Conservation (phyloP, 495 filamentous ascomycete genomes). For the Cenococcum geophilum region DNA sequence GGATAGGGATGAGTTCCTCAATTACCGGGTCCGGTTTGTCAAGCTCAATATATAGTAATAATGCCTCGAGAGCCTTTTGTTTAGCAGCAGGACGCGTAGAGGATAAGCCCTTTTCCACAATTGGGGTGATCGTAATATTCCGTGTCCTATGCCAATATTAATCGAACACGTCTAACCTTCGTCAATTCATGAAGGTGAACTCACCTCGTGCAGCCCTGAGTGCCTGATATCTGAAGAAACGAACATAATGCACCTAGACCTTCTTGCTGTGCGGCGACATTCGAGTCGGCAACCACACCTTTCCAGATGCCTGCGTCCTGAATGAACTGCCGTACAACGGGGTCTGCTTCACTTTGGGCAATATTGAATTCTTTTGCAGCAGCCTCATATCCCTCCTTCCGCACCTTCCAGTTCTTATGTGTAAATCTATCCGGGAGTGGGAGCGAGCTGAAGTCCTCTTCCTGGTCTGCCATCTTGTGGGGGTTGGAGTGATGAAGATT, state of each 20-base stretch:
- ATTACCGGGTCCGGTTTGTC: slow-evolving; percentile 81
- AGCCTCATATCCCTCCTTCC: slow-evolving; percentile 92
- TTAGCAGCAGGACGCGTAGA: slow-evolving; percentile 85
- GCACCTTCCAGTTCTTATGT: slow-evolving; percentile 97
- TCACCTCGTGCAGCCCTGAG: slow-evolving; percentile 67
- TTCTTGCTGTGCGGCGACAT: slow-evolving; percentile 95
- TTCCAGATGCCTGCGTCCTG: slow-evolving; percentile 87
- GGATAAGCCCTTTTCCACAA: slow-evolving; percentile 87
- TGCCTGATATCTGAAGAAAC: slow-evolving; percentile 82
- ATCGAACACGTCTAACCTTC: slow-evolving; percentile 6
- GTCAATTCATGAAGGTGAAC: slow-evolving; percentile 13
- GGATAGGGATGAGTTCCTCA: slow-evolving; percentile 78
- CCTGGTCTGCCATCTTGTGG: slow-evolving; percentile 56
- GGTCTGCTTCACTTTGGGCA: slow-evolving; percentile 80
- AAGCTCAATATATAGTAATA: slow-evolving; percentile 83
- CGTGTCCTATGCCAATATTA: slow-evolving; percentile 54
- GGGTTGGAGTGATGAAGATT: slow-evolving; percentile 1
- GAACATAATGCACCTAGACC: slow-evolving; percentile 79
- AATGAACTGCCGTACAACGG: slow-evolving; percentile 77
- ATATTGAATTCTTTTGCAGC: slow-evolving; percentile 78
- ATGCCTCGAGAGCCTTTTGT: slow-evolving; percentile 73
- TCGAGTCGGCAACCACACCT: slow-evolving; percentile 86
- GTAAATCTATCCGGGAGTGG: slow-evolving; percentile 75
- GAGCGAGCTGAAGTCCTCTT: slow-evolving; percentile 79
- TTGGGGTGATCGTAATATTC: slow-evolving; percentile 60